Conservation (phyloP, 2,329 filamentous ascomycete genomes). For the Ascochyta lentis region DNA sequence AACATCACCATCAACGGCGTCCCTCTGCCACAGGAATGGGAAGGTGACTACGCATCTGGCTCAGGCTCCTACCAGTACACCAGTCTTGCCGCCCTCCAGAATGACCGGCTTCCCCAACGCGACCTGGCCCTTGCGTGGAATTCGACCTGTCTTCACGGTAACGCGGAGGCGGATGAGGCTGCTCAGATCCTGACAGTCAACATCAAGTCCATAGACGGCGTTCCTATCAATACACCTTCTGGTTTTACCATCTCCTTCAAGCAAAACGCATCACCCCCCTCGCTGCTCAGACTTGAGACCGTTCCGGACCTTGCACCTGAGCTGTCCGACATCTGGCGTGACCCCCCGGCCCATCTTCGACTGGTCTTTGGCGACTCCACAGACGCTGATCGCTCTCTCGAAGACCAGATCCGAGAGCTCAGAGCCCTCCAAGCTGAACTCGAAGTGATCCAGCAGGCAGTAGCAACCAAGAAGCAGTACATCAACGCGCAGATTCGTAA, state of each 20-base stretch:
- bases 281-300: constrained; percentile 46
- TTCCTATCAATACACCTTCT: constrained; percentile 36
- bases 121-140: constrained; percentile 49
- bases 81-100: constrained; percentile 37
- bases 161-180: constrained; percentile 34
- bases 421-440: constrained; percentile 49
- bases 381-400: constrained; percentile 31
- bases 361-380: constrained; percentile 27
- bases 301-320: constrained; percentile 39
- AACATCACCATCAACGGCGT: constrained; percentile 54
- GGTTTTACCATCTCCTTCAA: constrained; percentile 52
- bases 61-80: constrained; percentile 39
- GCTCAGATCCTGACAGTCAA: constrained; percentile 50
- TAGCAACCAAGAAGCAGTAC: constrained; percentile 45
- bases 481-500: constrained; percentile 43
- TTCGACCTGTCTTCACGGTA: constrained; percentile 47
- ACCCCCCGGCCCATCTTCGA: constrained; percentile 45
- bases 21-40: constrained; percentile 47
- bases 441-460: constrained; percentile 46
- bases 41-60: constrained; percentile 46
- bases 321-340: constrained; percentile 46
- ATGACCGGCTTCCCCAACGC: constrained; percentile 44
- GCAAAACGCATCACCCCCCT: constrained; percentile 44
- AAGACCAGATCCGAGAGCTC: constrained; percentile 52
- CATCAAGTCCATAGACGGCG: constrained; percentile 50